Evolutionary conservation across 2,329 filamentous ascomycete species (phyloP).

Genomic region (Helicocarpus griseus): DNA sequence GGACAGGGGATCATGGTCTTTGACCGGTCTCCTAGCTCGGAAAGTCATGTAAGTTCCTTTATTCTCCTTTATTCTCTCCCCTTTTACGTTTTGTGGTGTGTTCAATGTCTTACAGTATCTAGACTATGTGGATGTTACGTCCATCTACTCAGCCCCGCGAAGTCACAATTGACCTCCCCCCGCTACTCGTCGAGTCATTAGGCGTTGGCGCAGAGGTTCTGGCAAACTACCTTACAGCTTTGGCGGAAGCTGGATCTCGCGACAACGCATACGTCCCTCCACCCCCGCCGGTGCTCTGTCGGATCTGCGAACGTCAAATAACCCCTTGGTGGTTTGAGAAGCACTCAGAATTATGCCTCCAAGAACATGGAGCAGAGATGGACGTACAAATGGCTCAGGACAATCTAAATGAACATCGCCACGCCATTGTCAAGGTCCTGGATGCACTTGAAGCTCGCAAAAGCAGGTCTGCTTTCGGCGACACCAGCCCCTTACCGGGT

Average conservation of each 20-base stretch:
- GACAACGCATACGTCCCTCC: slow-evolving; percentile 68
- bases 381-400: slow-evolving; percentile 96
- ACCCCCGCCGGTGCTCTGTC: slow-evolving; percentile 77
- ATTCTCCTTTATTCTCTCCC: background rate
- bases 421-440: slow-evolving; percentile 87
- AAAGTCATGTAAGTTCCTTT: slow-evolving; percentile 63
- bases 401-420: slow-evolving; percentile 80
- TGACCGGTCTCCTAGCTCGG: slow-evolving; percentile 72
- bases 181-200: slow-evolving; percentile 80
- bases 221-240: slow-evolving; percentile 80
- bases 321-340: slow-evolving; percentile 99
- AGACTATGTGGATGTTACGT: slow-evolving; percentile 99
- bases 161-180: slow-evolving; percentile 89
- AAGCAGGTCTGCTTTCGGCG: slow-evolving; percentile 39
- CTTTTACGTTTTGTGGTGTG: background rate
- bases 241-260: slow-evolving; percentile 73
- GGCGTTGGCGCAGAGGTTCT: slow-evolving; percentile 92
- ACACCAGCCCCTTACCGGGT: slow-evolving; percentile 38
- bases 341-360: slow-evolving; percentile 88
- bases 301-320: slow-evolving; percentile 95
- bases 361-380: slow-evolving; percentile 95
- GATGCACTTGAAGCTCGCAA: slow-evolving; percentile 70
- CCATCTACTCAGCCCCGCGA: slow-evolving; percentile 81
- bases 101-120: slow-evolving; percentile 15
- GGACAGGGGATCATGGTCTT: slow-evolving; percentile 98